Conservation (phyloP, 2,329 filamentous ascomycete species). For the Colletotrichum limetticola region DNA sequence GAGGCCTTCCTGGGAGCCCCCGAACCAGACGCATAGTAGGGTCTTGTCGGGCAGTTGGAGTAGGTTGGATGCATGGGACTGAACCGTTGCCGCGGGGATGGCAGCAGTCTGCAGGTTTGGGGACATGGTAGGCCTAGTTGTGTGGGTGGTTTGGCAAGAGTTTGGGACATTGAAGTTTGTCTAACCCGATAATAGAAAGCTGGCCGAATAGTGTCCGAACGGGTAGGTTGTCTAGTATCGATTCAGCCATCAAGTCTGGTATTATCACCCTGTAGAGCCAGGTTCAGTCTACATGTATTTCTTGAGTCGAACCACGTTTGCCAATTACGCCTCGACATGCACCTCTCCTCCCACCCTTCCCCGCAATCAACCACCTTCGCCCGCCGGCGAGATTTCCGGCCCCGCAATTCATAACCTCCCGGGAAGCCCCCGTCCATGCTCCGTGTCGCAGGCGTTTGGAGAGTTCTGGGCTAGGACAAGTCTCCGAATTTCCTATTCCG, state of each 20-base stretch:
- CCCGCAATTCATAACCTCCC: conserved; percentile 4
- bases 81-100: conserved; percentile 52
- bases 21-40: conserved; percentile 56
- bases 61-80: conserved; percentile 58
- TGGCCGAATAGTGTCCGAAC: background rate
- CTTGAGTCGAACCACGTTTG: background rate
- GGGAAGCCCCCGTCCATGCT: background rate
- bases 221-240: background rate
- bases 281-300: background rate
- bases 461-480: conserved; percentile 6
- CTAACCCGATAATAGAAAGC: background rate
- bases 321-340: background rate
- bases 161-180: background rate
- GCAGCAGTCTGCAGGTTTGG: conserved; percentile 28
- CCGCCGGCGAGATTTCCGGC: conserved; percentile 17
- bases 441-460: background rate
- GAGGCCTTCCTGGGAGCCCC: conserved; percentile 56
- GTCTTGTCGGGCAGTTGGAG: conserved; percentile 51
- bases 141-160: background rate
- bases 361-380: background rate
- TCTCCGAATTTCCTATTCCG: conserved; percentile 27
- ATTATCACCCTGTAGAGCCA: background rate
- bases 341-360: background rate
- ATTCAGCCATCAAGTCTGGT: background rate
- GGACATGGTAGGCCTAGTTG: background rate